Base-by-base conservation (phyloP, 768 basidiomycete genomes). In the Suillus alpinus region DNA sequence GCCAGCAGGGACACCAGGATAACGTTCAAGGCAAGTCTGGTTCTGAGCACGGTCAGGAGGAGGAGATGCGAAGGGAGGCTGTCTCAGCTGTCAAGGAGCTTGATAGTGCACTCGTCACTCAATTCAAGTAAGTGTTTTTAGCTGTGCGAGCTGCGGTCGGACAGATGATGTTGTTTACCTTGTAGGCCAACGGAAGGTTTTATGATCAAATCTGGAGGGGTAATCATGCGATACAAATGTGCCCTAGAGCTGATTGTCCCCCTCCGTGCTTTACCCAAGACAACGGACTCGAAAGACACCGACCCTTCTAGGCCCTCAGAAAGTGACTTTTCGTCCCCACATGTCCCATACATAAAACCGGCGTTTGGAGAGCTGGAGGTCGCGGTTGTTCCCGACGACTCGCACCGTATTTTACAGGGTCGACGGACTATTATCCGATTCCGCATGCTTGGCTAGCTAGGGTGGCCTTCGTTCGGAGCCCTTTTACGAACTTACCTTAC, bases 291-390 rank as follows among this genome's bases (percentile, higher is more conserved):
- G 34, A 44, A 34, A 12, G 32, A 58, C 26, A 32, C 23, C 3
- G 8, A 13, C 36, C 6, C n/a, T 9, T n/a, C 50, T 41, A 43
- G 13, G 4, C 29, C 32, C 14, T 14, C 36, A 2, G 31, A 56
- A n/a, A 16, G 14, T n/a, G 39, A n/a, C 32, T 32, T 7, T 14
- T 46, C 36, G 7, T 6, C 46, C 9, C 29, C 62, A 0, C n/a
- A 57, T 13, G 60, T 69, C 8, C 70, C 69, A 34, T 59, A 73
- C 41, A 57, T 62, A 58, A 80, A 80, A 67, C 66, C 64, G 36
- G 79, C 86, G 76, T 71, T 75, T 26, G 85, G 84, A n/a, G 84
- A 87, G 68, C 68, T 87, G 40, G 83, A 86, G 65, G 73, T 85
- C 26, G 76, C 77, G 12, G 72, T 83, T 32, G 67, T 85, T 14